Base-by-base conservation (phyloP, 495 filamentous ascomycete genomes). In the Penicillium atrosanguineum region DNA sequence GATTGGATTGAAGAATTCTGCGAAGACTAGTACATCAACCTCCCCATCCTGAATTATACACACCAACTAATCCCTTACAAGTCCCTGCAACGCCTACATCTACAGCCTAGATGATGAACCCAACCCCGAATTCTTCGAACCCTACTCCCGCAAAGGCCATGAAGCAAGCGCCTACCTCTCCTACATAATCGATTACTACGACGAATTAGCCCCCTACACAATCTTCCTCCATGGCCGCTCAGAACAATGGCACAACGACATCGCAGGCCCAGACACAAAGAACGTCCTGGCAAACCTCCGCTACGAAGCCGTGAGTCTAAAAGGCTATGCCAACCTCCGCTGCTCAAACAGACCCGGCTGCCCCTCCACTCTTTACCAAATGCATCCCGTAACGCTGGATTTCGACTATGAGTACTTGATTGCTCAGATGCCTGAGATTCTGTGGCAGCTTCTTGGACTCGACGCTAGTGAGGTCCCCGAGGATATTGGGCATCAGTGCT, bases 401-500 rank as follows among this genome's bases (percentile, higher is more conserved):
- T 23, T 23, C 23, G 23, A 23, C 23, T 23, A 23, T 23, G 23
- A 23, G 23, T 23, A 23, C 23, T 23, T 23, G 23, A 23, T 23
- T 23, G 23, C 23, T 5, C 23, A 23, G 23, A 23, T 23, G 23
- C 23, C 23, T 23, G 23, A 12, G 45, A 46, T 18, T 38, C 44
- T 25, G 38, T 37, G 18, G 53, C 57, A 23, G 23, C 19, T 39
- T 53, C 28, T 12, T 1, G 23, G 23, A 23, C 23, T 23, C 23
- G 23, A 23, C 5, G 2, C 23, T 2, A 23, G 23, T 5, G 23
- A 23, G 23, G 23, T 23, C 23, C 69, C 67, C 3, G 54, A 59
- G 6, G 31, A 52, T 20, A 56, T 72, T 15, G 66, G 66, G 11
- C 67, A 67, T 20, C 56, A 62, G 29, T 73, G 70, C 7, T 31